phyloP scores from a whole-genome alignment of 2,329 filamentous ascomycete species.

The Geosmithia morbida region DNA sequence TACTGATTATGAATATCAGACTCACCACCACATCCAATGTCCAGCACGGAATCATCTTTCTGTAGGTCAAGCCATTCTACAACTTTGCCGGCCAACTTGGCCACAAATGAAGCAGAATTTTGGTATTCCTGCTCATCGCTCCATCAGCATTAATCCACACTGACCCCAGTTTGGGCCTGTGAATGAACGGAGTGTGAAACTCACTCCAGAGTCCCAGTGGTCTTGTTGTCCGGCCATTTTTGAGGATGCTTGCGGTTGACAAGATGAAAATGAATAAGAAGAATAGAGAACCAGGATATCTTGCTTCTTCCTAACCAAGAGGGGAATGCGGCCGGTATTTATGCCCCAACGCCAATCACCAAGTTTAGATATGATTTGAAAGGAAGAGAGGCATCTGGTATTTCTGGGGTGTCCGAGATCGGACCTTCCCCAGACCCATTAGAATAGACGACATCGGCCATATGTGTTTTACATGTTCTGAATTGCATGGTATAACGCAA shows the following conservation, averaged over 20 bases:
- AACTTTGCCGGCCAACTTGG: conserved; percentile 44
- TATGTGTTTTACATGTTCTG: background rate
- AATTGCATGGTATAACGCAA: too few relatives aligned
- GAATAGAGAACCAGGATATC: too few relatives aligned
- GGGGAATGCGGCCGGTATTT: background rate
- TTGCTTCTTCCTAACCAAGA: too few relatives aligned
- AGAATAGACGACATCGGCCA: background rate
- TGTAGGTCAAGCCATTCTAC: conserved; percentile 43
- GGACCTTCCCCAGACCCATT: background rate
- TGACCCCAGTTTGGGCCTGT: too few relatives aligned
- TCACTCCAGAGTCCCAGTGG: conserved; percentile 3
- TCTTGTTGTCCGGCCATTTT: background rate
- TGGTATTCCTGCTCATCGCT: conserved; percentile 35
- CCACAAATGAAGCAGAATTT: conserved; percentile 47
- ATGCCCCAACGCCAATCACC: background rate
- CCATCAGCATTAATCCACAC: background rate
- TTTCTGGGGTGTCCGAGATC: background rate
- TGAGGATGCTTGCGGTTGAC: background rate
- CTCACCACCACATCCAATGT: conserved; percentile 48
- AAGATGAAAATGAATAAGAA: background rate
- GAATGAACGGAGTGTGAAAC: background rate
- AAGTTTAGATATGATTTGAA: background rate
- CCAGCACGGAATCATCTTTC: conserved; percentile 42
- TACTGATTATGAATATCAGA: background rate
- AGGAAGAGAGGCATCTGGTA: background rate